phyloP scores from a whole-genome alignment of 192 early-diverging fungal genomes.

The Coemansia sp. region DNA sequence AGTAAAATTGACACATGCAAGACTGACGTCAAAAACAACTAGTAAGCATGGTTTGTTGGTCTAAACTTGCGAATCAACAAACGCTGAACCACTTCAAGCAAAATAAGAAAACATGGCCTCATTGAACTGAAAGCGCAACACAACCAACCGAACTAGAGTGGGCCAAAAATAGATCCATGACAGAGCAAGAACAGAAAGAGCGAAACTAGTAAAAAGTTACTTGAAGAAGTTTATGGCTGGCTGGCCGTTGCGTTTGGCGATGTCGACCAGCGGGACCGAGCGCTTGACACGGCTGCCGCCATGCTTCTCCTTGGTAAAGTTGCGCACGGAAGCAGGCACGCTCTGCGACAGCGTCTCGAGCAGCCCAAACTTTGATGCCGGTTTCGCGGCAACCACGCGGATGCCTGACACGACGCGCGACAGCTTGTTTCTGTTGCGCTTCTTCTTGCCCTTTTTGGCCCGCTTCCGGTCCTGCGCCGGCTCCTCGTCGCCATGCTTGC shows the following conservation, averaged over 20 bases:
- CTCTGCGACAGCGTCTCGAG: conserved; percentile 32
- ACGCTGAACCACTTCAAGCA: too few relatives aligned
- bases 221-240: conserved; percentile 43
- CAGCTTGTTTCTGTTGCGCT: conserved; percentile 12
- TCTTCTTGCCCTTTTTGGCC: conserved; percentile 12
- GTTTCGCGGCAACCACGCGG: conserved; percentile 38
- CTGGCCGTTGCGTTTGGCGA: conserved; percentile 35
- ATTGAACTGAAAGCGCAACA: too few relatives aligned
- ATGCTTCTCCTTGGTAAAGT: conserved; percentile 18
- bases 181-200: neutral
- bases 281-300: conserved; percentile 36
- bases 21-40: too few relatives aligned
- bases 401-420: conserved; percentile 46
- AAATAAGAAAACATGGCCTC: too few relatives aligned
- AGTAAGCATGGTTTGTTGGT: too few relatives aligned
- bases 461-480: neutral
- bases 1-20: too few relatives aligned
- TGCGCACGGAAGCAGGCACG: conserved; percentile 21
- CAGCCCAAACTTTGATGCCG: conserved; percentile 15
- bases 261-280: conserved; percentile 34
- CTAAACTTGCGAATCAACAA: too few relatives aligned
- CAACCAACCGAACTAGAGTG: too few relatives aligned
- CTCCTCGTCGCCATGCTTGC: neutral
- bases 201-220: too few relatives aligned
- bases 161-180: too few relatives aligned